Evolutionary conservation across 2,329 filamentous ascomycete genomes (phyloP).

Genomic region (Graphiopsis chlorocephala): DNA sequence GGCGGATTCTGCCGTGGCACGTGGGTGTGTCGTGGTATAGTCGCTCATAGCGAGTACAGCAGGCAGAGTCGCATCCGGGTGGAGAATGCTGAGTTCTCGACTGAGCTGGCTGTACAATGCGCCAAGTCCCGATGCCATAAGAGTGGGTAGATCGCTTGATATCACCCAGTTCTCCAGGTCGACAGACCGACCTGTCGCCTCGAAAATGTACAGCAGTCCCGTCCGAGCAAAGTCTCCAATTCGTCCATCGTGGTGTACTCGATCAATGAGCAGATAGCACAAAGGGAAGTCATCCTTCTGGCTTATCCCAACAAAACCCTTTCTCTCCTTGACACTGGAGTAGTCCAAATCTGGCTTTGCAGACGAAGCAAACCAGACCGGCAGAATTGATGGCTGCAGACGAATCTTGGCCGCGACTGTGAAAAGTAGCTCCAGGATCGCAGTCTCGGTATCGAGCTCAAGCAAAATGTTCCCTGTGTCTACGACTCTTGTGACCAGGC

Average conservation of each 20-base stretch:
- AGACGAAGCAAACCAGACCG: constrained; percentile 79
- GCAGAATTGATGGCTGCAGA: constrained; percentile 78
- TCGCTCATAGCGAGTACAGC: constrained; percentile 87
- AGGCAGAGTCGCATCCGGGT: constrained; percentile 71
- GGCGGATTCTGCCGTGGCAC: constrained; percentile 69
- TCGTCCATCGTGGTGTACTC: constrained; percentile 92
- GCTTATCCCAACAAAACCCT: constrained; percentile 77
- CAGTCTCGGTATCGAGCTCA: constrained; percentile 76
- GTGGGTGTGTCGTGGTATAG: constrained; percentile 69
- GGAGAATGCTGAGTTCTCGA: constrained; percentile 76
- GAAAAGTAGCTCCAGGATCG: constrained; percentile 89
- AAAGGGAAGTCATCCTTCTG: constrained; percentile 90
- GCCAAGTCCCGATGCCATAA: constrained; percentile 94
- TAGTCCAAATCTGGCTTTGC: constrained; percentile 35
- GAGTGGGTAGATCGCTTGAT: constrained; percentile 89
- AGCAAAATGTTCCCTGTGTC: constrained; percentile 71
- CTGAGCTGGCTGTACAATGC: constrained; percentile 69
- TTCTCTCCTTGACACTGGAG: constrained; percentile 48
- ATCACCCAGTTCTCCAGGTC: constrained; percentile 93
- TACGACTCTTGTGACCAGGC: constrained; percentile 76
- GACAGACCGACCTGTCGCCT: constrained; percentile 79
- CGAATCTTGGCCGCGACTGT: constrained; percentile 96
- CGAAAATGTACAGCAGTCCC: constrained; percentile 90
- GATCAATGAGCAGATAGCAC: constrained; percentile 93
- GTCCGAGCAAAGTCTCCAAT: constrained; percentile 95